Evolutionary conservation across 2,329 filamentous ascomycete species (phyloP).

Genomic region (Aureobasidium sp.): DNA sequence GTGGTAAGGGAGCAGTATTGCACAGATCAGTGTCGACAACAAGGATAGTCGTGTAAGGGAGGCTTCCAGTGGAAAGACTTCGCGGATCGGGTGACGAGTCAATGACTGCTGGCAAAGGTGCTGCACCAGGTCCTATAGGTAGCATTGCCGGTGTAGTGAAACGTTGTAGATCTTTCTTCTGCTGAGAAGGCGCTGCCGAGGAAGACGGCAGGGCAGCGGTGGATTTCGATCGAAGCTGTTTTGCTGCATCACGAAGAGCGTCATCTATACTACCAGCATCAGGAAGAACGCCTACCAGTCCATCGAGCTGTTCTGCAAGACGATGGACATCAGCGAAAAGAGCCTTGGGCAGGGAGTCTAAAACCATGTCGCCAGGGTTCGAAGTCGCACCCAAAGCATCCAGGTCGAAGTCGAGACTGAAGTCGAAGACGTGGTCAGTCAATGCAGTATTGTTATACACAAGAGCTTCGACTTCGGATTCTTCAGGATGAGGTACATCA

Average conservation of each 20-base stretch:
- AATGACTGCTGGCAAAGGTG: slow-evolving; percentile 51
- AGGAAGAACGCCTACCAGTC: slow-evolving; percentile 9
- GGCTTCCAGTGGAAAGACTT: slow-evolving; percentile 30
- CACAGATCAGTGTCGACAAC: slow-evolving; percentile 68
- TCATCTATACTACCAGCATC: slow-evolving; percentile 12
- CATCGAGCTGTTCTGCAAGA: slow-evolving; percentile 17
- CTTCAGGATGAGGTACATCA: slow-evolving; percentile 35
- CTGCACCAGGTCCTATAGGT: slow-evolving; percentile 57
- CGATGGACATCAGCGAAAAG: slow-evolving; percentile 15
- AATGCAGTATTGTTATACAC: not conserved
- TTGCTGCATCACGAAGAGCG: slow-evolving; percentile 15
- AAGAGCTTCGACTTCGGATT: not conserved
- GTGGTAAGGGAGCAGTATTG: slow-evolving; percentile 39
- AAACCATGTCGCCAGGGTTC: slow-evolving; percentile 12
- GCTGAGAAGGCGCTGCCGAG: not conserved
- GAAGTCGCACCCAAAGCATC: slow-evolving; percentile 8
- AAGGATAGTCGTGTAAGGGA: slow-evolving; percentile 43
- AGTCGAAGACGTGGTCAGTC: slow-evolving; percentile 10
- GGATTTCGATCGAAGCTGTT: slow-evolving; percentile 16
- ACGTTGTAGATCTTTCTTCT: slow-evolving; percentile 24
- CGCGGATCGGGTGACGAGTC: slow-evolving; percentile 38
- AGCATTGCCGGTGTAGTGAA: slow-evolving; percentile 44
- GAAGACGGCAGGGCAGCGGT: slow-evolving; percentile 22
- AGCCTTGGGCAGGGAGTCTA: slow-evolving; percentile 13
- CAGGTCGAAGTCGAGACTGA: slow-evolving; percentile 16